phyloP scores from a whole-genome alignment of 2,329 filamentous ascomycete genomes.

The Macrophomina pseudophaseolina region DNA sequence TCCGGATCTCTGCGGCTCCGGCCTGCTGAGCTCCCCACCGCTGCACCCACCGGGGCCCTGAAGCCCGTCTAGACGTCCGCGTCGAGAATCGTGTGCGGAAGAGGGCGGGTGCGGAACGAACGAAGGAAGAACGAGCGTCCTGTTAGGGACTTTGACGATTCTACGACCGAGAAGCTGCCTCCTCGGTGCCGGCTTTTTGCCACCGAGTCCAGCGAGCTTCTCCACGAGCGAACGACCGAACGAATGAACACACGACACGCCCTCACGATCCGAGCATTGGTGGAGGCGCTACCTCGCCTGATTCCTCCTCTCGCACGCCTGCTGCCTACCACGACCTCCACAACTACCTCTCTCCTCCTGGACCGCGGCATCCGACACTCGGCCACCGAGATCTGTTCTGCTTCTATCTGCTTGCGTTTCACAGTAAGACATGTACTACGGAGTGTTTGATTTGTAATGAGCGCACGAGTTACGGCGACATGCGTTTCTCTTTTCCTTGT shows the following conservation, averaged over 20 bases:
- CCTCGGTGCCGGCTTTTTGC: neutral
- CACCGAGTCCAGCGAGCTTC: conserved; percentile 1
- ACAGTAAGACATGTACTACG: conserved; percentile 16
- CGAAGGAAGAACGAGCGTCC: neutral
- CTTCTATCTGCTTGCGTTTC: conserved; percentile 2
- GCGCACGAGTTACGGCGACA: conserved; percentile 23
- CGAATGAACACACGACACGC: neutral
- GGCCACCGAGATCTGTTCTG: neutral
- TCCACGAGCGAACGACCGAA: neutral
- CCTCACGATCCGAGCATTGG: neutral
- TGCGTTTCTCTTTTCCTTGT: conserved; percentile 12
- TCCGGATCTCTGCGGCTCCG: neutral
- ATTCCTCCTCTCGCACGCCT: neutral
- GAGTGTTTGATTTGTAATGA: conserved; percentile 20
- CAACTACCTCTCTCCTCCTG: neutral
- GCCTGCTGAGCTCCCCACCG: neutral
- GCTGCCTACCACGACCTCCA: neutral
- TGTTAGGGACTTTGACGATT: neutral
- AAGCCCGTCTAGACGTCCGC: neutral
- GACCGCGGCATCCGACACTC: neutral
- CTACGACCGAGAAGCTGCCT: neutral
- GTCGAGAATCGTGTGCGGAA: neutral
- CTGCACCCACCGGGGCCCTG: neutral
- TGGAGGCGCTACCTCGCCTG: neutral
- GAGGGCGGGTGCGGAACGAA: neutral